phyloP scores from a whole-genome alignment of 495 filamentous ascomycete genomes.

The Hapsidospora chrysogenum region DNA sequence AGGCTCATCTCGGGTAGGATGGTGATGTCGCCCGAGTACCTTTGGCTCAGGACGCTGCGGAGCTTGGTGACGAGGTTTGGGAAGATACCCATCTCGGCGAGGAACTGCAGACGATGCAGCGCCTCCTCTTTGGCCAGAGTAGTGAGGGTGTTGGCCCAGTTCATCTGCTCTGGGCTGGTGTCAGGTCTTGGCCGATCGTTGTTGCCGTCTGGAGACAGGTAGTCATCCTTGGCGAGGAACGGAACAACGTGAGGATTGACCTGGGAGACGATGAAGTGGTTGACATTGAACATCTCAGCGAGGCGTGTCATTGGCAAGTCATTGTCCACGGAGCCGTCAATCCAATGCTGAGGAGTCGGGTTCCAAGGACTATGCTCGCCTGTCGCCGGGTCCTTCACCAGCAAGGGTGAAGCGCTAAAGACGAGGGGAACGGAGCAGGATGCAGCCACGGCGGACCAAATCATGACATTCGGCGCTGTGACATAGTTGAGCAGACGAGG shows the following conservation, averaged over 20 bases:
- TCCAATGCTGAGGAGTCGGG: conserved; percentile 64
- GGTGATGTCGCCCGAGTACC: conserved; percentile 90
- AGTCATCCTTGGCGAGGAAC: conserved; percentile 61
- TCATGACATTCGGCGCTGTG: conserved; percentile 82
- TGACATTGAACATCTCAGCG: conserved; percentile 94
- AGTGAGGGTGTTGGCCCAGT: conserved; percentile 54
- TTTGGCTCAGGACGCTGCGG: conserved; percentile 68
- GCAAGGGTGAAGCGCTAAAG: conserved; percentile 55
- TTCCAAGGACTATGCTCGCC: conserved; percentile 71
- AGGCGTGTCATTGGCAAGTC: conserved; percentile 85
- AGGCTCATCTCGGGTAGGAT: conserved; percentile 71
- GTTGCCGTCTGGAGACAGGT: conserved; percentile 17
- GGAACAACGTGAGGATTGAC: conserved; percentile 90
- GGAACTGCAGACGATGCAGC: conserved; percentile 62
- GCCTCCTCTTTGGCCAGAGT: conserved; percentile 67
- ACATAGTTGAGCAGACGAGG: conserved; percentile 82
- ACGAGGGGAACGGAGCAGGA: conserved; percentile 89
- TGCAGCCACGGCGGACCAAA: conserved; percentile 91
- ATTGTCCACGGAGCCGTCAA: conserved; percentile 88
- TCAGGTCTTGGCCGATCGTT: conserved; percentile 14
- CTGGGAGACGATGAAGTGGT: conserved; percentile 94
- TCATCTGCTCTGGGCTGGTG: conserved; percentile 12
- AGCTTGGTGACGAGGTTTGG: conserved; percentile 66
- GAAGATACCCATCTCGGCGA: conserved; percentile 71
- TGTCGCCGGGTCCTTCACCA: conserved; percentile 75